These are phyloP conservation scores for Tubosaeta sp. DNA, from an alignment of 768 basidiomycete species.

Conservation along the genomic window DNA sequence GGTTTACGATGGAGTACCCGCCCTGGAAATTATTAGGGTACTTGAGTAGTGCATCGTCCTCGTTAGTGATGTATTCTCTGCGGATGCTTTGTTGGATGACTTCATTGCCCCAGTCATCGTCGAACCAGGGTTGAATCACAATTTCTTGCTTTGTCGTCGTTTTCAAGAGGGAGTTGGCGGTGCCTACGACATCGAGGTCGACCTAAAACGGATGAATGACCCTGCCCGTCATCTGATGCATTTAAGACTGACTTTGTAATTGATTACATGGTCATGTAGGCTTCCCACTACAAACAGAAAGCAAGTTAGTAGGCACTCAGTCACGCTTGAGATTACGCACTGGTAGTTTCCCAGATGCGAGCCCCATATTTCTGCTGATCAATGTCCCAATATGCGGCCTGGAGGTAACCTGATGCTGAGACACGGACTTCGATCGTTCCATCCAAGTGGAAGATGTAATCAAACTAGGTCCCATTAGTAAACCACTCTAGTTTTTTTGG, in stretches of 20 bases:
- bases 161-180: conserved; percentile 51
- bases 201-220: conserved; percentile 33
- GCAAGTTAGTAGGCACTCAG: neutral
- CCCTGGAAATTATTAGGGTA: conserved; percentile 56
- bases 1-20: conserved; percentile 52
- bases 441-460: conserved; percentile 63
- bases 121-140: conserved; percentile 51
- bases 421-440: conserved; percentile 66
- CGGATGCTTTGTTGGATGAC: conserved; percentile 52
- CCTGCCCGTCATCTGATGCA: neutral
- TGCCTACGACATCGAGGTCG: conserved; percentile 61
- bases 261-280: conserved; percentile 65
- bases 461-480: conserved; percentile 40
- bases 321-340: conserved; percentile 30
- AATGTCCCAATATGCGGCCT: conserved; percentile 56
- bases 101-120: conserved; percentile 52
- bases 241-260: conserved; percentile 46
- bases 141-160: conserved; percentile 48
- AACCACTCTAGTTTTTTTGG: neutral
- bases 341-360: conserved; percentile 51
- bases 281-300: conserved; percentile 48
- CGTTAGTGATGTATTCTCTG: conserved; percentile 46
- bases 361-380: conserved; percentile 49
- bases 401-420: conserved; percentile 66
- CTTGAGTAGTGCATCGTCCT: conserved; percentile 48